These are phyloP conservation scores for Suillus ampliporus DNA, from an alignment of 768 basidiomycete genomes.

Conservation along the genomic window DNA sequence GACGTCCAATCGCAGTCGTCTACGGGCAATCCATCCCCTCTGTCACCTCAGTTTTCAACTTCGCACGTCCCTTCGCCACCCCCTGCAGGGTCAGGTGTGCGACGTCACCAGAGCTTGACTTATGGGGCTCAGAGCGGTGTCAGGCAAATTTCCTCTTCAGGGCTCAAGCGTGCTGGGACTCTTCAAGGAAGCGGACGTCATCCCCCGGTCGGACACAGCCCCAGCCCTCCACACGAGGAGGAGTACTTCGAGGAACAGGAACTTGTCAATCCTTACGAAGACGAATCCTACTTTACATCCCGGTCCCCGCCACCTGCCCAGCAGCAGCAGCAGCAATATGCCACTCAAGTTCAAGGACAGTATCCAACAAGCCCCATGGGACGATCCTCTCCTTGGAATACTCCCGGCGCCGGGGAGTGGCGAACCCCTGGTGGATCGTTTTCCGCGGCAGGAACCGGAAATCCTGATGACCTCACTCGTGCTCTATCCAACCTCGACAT, in stretches of 20 bases:
- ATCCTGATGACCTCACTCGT: conserved; percentile 77
- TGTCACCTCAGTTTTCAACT: conserved; percentile 64
- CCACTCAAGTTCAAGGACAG: conserved; percentile 39
- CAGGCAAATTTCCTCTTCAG: conserved; percentile 53
- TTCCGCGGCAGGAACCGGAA: conserved; percentile 33
- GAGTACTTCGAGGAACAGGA: conserved; percentile 55
- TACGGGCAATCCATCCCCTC: conserved; percentile 50
- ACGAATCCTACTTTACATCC: conserved; percentile 61
- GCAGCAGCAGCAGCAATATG: conserved; percentile 44
- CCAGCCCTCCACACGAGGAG: conserved; percentile 59
- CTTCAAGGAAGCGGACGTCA: conserved; percentile 54
- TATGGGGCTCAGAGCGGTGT: conserved; percentile 61
- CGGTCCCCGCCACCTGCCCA: conserved; percentile 47
- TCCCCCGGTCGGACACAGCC: conserved; percentile 39
- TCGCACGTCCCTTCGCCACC: conserved; percentile 70
- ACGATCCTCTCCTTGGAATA: conserved; percentile 69
- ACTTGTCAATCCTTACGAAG: conserved; percentile 48
- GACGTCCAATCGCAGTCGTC: conserved; percentile 54
- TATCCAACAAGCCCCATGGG: conserved; percentile 63
- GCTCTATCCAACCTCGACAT: conserved; percentile 76
- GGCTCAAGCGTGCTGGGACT: conserved; percentile 79
- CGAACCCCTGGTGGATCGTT: conserved; percentile 46
- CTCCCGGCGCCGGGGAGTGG: conserved; percentile 63
- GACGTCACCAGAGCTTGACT: conserved; percentile 81
- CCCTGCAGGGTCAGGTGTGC: conserved; percentile 70